Conservation (phyloP, 169 alveolate genomes). For the Cyclospora cayetanensis region DNA sequence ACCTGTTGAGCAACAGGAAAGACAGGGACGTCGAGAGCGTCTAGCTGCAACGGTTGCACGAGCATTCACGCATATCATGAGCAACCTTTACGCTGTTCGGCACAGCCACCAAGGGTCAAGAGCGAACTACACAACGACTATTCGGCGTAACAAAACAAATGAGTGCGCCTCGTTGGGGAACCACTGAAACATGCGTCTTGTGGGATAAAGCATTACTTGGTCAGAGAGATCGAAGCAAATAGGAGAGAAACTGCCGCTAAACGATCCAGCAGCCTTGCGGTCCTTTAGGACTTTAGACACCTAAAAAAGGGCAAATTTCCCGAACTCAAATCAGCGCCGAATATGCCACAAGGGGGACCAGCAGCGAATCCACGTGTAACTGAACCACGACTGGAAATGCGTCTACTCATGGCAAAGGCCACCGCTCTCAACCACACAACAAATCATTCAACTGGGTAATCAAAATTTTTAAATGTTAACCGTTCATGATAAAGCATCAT, state of each 20-base stretch:
- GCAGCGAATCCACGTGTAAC: not conserved
- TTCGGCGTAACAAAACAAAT: not conserved
- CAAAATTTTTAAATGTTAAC: not conserved
- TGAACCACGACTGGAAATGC: not conserved
- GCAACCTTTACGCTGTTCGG: not conserved
- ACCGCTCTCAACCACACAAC: not conserved
- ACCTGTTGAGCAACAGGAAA: not conserved
- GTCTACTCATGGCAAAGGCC: not conserved
- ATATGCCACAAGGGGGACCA: not conserved
- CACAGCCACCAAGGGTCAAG: not conserved
- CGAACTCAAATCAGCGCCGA: not conserved
- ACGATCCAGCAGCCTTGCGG: conserved; percentile 33
- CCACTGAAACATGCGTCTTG: too few relatives aligned
- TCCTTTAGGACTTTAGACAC: conserved; percentile 10
- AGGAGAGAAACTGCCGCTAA: conserved; percentile 54
- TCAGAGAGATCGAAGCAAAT: conserved; percentile 52
- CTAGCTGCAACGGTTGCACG: too few relatives aligned
- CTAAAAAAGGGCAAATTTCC: not conserved
- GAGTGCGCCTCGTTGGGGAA: not conserved
- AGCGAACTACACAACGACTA: not conserved
- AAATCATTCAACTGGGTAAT: not conserved
- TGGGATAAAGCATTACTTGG: too few relatives aligned
- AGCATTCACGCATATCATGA: too few relatives aligned
- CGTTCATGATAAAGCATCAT: not conserved
- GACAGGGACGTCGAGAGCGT: not conserved